Conservation (phyloP, 2,329 filamentous ascomycete species). For the Ophiostoma fasciatum region DNA sequence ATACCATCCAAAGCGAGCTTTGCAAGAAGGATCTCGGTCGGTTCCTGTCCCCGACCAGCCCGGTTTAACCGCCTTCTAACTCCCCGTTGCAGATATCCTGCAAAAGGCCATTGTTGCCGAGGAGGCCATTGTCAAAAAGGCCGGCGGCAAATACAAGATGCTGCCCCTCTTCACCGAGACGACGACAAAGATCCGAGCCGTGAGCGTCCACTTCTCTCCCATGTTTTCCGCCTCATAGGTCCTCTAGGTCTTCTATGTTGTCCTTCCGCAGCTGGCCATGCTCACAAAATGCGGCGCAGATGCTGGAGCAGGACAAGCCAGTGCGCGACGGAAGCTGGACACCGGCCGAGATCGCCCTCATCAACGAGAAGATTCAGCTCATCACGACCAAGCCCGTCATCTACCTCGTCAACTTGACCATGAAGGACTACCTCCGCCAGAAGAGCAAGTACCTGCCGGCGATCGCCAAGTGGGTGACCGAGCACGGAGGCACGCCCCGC, state of each 20-base stretch:
- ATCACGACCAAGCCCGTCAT: constrained; percentile 31
- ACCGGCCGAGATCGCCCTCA: constrained; percentile 26
- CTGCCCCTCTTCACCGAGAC: constrained; percentile 28
- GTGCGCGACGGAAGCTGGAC: constrained; percentile 29
- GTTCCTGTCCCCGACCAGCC: constrained; percentile 1
- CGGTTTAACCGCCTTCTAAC: neutral
- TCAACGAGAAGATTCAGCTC: constrained; percentile 29
- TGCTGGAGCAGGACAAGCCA: constrained; percentile 25
- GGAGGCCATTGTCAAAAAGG: constrained; percentile 25
- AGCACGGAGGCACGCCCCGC: constrained; percentile 24
- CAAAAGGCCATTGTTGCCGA: constrained; percentile 24
- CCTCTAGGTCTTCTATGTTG: neutral
- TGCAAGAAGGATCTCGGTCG: constrained; percentile 26
- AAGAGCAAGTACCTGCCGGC: constrained; percentile 30
- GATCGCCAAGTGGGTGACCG: constrained; percentile 30
- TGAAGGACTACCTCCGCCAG: constrained; percentile 31
- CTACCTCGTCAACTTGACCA: constrained; percentile 30
- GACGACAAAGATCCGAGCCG: constrained; percentile 24
- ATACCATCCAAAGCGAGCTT: constrained; percentile 24
- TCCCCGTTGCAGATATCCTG: constrained; percentile 20
- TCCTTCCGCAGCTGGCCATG: no score
- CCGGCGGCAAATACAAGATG: constrained; percentile 30
- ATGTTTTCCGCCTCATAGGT: neutral
- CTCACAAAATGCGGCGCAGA: constrained; percentile 10
- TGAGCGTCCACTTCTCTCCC: constrained; percentile 8